phyloP scores from a whole-genome alignment of 1,139 yeast species.

The Geotrichum candidum region DNA sequence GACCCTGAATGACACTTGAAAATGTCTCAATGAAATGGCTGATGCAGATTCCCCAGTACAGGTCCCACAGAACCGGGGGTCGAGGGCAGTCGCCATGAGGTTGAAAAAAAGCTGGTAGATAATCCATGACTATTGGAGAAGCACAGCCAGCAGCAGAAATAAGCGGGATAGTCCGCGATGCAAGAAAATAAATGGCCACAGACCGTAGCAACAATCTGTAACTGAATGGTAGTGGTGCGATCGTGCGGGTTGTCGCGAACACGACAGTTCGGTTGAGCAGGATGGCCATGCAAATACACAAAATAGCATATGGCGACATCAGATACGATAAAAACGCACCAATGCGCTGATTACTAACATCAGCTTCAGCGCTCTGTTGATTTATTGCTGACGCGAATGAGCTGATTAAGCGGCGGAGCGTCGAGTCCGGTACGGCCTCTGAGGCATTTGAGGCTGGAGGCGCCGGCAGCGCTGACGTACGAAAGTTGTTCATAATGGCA shows the following conservation, averaged over 20 bases:
- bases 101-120: slow-evolving; percentile 21
- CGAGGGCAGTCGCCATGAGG: slow-evolving; percentile 19
- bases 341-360: slow-evolving; percentile 26
- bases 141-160: slow-evolving; percentile 39
- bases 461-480: neutral
- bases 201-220: slow-evolving; percentile 36
- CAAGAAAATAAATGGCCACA: slow-evolving; percentile 37
- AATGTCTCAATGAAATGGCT: slow-evolving; percentile 70
- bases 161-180: slow-evolving; percentile 36
- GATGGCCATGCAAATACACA: slow-evolving; percentile 60
- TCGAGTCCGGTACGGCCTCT: slow-evolving; percentile 17
- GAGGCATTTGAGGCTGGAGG: slow-evolving; percentile 4
- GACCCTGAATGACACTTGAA: slow-evolving; percentile 53
- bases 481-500: slow-evolving; percentile 7
- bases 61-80: slow-evolving; percentile 50
- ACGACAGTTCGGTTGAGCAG: slow-evolving; percentile 59
- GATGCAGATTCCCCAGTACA: slow-evolving; percentile 54
- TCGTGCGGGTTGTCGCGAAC: slow-evolving; percentile 55
- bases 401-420: slow-evolving; percentile 20
- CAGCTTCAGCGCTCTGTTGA: slow-evolving; percentile 25
- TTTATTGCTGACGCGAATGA: slow-evolving; percentile 22
- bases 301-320: slow-evolving; percentile 45
- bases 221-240: slow-evolving; percentile 31
- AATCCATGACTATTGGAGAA: slow-evolving; percentile 21
- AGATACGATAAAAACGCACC: slow-evolving; percentile 34